Percentiles rank a stretch among this genome's conserved stretches.
Evolutionary conservation across 2,329 filamentous ascomycete species (phyloP).

Genomic region (Fusarium nelsonii): DNA sequence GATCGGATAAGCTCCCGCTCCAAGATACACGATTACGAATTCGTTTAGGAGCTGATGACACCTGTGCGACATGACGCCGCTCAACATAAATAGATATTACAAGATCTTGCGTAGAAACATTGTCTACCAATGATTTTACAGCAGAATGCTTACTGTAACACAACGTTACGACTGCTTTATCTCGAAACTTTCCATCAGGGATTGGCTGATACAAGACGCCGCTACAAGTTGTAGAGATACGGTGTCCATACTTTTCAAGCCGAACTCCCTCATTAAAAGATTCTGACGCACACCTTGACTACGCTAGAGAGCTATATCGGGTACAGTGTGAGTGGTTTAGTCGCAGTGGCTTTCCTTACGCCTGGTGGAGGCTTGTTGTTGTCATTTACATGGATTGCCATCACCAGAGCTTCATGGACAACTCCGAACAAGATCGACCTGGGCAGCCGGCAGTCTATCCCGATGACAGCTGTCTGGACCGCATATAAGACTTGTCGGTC

Average conservation of each 20-base stretch:
- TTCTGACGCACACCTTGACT: neutral
- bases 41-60: slow-evolving; percentile 21
- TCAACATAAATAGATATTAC: slow-evolving; percentile 37
- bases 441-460: neutral
- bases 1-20: slow-evolving; percentile 14
- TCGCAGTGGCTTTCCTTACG: neutral
- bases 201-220: slow-evolving; percentile 8
- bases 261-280: neutral
- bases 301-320: neutral
- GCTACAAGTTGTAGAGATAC: slow-evolving; percentile 2
- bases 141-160: slow-evolving; percentile 2
- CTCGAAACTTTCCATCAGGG: slow-evolving; percentile 14
- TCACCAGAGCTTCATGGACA: neutral
- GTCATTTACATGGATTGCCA: neutral
- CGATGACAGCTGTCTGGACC: neutral
- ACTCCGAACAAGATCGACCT: neutral
- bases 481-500: slow-evolving; percentile 20
- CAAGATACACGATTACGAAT: slow-evolving; percentile 26
- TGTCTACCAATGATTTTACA: slow-evolving; percentile 21
- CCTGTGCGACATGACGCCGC: slow-evolving; percentile 13
- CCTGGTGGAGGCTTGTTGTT: neutral
- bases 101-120: slow-evolving; percentile 1
- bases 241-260: neutral
- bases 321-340: neutral
- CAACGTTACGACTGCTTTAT: slow-evolving; percentile 15